Base-by-base conservation (phyloP, 495 filamentous ascomycete species). In the Penicillium subrubescens region DNA sequence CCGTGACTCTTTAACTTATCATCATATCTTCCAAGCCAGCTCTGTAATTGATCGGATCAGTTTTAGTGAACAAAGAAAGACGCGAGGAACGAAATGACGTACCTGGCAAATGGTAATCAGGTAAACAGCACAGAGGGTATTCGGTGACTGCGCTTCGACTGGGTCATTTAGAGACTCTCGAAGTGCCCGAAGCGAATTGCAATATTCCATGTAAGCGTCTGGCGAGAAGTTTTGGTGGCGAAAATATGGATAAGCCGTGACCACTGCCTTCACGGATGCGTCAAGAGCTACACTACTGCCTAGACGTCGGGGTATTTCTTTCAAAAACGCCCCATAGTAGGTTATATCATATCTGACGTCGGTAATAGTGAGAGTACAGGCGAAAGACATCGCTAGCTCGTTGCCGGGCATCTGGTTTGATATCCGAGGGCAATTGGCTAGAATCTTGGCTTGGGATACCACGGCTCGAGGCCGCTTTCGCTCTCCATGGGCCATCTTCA, bases 51-150 rank as follows among this genome's bases (percentile, higher is more conserved):
- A 14, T 3, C 3, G 8, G 7, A 19, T 57, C 3, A 48, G 5
- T 14, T 37, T 37, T 11, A 37, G 7, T 12, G 3, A 4, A 14
- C 15, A 31, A 29, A 10, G 14, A 17, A 31, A n/a, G 27, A 52
- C 31, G 4, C 14, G 8, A 25, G 3, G 33, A 1, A 11, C 2
- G 8, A 43, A 1, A 14, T 21, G 41, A 34, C 61, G 51, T 59
- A 82, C 79, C 72, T 83, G 78, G 54, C 73, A 77, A 25, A 83
- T 74, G 52, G 76, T 70, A 31, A 80, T 68, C 14, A 82, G 37
- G 55, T 79, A 80, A 21, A 82, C 71, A 15, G 78, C 76, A 64
- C 75, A 77, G 25, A 83, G 64, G 8, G 77, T 81, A 62, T 81
- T 74, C 7, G 71, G 55, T 14, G 70, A 73, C 12, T 56, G 55